A percentile compares a stretch with the other conserved stretches of the same genome.
phyloP scores from a whole-genome alignment of 2,329 filamentous ascomycete species.

The Zasmidium angulare region DNA sequence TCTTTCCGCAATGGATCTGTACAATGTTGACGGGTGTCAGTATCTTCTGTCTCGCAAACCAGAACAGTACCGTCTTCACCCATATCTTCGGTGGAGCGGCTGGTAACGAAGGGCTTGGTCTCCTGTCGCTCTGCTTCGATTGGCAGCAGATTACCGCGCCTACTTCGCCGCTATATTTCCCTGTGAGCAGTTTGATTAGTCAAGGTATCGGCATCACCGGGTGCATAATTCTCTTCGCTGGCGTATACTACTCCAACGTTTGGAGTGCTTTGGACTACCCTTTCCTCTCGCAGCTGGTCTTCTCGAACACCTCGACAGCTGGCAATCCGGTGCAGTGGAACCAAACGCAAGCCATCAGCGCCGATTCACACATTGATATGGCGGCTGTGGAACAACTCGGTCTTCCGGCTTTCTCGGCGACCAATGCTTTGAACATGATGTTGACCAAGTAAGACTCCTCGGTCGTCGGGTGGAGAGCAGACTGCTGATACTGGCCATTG shows the following conservation, averaged over 20 bases:
- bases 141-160: constrained; percentile 46
- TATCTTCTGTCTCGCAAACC: constrained; percentile 49
- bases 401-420: constrained; percentile 5
- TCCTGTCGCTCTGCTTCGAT: constrained; percentile 45
- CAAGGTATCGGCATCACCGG: constrained; percentile 11
- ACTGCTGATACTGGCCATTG: too few relatives aligned
- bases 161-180: constrained; percentile 14
- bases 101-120: constrained; percentile 48
- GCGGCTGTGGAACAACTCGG: constrained; percentile 5
- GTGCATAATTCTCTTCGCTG: constrained; percentile 29
- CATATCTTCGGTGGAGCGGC: constrained; percentile 53
- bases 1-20: constrained; percentile 51
- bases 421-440: constrained; percentile 6
- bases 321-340: constrained; percentile 43
- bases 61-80: constrained; percentile 46
- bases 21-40: constrained; percentile 43
- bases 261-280: constrained; percentile 45
- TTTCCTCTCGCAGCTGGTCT: constrained; percentile 46
- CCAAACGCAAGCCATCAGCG: constrained; percentile 31
- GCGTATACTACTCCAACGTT: constrained; percentile 45
- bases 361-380: constrained; percentile 1
- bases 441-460: neutral
- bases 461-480: too few relatives aligned
- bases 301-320: constrained; percentile 38
- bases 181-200: constrained; percentile 6